Percentiles rank a stretch among this genome's conserved stretches.
Conservation (phyloP, 345 rosid genomes). For the Gossypium bickii region DNA sequence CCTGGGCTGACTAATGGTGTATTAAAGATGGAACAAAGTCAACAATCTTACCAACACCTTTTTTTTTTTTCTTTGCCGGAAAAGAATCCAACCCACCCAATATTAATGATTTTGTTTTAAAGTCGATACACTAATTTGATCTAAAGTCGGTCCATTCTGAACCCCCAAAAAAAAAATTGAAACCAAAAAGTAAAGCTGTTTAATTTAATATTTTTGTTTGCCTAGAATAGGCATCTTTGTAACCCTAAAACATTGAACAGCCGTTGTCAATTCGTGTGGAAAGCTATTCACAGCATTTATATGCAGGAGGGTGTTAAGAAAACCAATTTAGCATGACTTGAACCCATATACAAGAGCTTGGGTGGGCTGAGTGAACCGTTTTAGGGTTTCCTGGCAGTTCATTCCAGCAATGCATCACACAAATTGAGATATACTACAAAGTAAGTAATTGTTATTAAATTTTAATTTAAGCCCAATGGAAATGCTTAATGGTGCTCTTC, state of each 20-base stretch:
- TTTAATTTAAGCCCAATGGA: neutral
- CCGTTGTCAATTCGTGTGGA: neutral
- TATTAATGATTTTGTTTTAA: constrained; percentile 10
- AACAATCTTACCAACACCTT: neutral
- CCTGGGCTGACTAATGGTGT: neutral
- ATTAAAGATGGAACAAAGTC: constrained; percentile 4
- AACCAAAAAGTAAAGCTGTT: neutral
- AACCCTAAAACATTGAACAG: neutral
- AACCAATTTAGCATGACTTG: no score
- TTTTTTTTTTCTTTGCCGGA: neutral
- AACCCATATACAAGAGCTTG: neutral
- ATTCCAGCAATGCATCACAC: neutral
- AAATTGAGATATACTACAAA: constrained; percentile 1
- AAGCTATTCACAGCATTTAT: neutral
- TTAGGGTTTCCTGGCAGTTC: neutral
- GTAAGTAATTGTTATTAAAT: neutral
- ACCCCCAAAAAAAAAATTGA: neutral
- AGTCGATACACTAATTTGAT: constrained; percentile 8
- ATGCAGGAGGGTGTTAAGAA: no score
- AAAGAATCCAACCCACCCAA: constrained; percentile 1
- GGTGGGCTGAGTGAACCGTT: neutral
- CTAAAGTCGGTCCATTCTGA: constrained; percentile 4
- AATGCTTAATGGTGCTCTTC: neutral
- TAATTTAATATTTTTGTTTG: neutral
- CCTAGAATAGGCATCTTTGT: neutral